phyloP scores from a whole-genome alignment of 768 basidiomycete species.

The Solioccasus polychromus region DNA sequence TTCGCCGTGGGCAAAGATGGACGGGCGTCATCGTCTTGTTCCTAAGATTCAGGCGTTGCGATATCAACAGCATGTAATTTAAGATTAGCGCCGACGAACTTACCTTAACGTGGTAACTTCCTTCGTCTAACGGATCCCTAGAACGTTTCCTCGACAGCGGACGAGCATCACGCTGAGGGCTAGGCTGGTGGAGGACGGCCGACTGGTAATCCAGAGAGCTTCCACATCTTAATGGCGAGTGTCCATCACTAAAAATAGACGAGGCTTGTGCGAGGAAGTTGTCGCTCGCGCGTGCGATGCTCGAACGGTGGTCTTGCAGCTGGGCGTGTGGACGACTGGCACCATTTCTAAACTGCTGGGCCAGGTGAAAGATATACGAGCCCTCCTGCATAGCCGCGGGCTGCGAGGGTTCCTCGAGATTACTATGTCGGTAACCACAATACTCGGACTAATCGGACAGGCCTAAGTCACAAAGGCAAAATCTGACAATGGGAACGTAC shows the following conservation, averaged over 20 bases:
- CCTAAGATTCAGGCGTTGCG: conserved; percentile 26
- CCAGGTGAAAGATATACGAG: conserved; percentile 19
- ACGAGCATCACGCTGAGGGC: conserved; percentile 15
- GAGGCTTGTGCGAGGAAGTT: conserved; percentile 32
- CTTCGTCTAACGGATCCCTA: conserved; percentile 28
- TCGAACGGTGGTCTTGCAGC: conserved; percentile 31
- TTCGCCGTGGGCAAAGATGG: conserved; percentile 14
- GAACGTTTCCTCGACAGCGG: conserved; percentile 33
- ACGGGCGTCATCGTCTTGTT: conserved; percentile 22
- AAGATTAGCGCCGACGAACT: conserved; percentile 28
- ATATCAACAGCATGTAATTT: conserved; percentile 24
- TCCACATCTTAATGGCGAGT: conserved; percentile 17
- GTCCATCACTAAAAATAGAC: conserved; percentile 26
- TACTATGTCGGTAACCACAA: conserved; percentile 14
- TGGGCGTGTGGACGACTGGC: conserved; percentile 23
- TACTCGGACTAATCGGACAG: conserved; percentile 13
- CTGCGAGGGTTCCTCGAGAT: conserved; percentile 13
- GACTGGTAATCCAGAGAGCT: conserved; percentile 16
- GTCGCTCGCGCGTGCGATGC: conserved; percentile 33
- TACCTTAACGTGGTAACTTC: conserved; percentile 30
- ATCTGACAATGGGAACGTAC: conserved; percentile 13
- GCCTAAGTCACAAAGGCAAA: conserved; percentile 6
- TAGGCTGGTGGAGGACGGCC: conserved; percentile 14
- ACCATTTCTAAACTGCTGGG: conserved; percentile 22
- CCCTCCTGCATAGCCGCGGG: conserved; percentile 14